Base-by-base conservation (phyloP, 78 protist species). In the Dictyostelium brefeldianum region DNA sequence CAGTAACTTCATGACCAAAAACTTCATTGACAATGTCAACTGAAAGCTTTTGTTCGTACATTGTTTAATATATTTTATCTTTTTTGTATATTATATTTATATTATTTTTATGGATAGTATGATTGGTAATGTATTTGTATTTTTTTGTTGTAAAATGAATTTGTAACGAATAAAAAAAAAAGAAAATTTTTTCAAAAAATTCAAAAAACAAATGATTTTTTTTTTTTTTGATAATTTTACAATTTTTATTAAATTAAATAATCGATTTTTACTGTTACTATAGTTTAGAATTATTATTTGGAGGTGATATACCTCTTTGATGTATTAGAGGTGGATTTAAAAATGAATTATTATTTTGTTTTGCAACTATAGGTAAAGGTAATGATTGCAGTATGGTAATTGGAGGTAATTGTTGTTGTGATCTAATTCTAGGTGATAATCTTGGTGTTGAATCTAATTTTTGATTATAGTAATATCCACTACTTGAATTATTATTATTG, bases 1-100 rank as follows among this genome's bases (percentile, higher is more conserved):
- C 93, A 29, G 81, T 54, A 36, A 64, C 93, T 64, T 77, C 93
- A 47, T 74, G 79, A 74, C 93, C 92, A 56, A 84, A 87, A 25
- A 14, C 17, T 80, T 87, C 93, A 29, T 50, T 74, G 7, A 87
- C 93, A 65, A 87, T 77, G 36, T 77, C 93, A n/a, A 77, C 15
- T 22, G 93, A 83, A 12, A 77, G 70, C 64, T 59, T 87, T 47
- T 87, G 47, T 87, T 62, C 73, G 51, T 87, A 87, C 92, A 85
- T 85, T 83, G n/a, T n/a, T n/a, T n/a, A n/a, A n/a, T n/a, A n/a
- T n/a, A n/a, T n/a, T n/a, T n/a, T n/a, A n/a, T n/a, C n/a, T n/a
- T n/a, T n/a, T n/a, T n/a, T n/a, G n/a, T n/a, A n/a, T n/a, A n/a
- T n/a, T n/a, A n/a, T n/a, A n/a, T n/a, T n/a, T n/a, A n/a, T n/a